Evolutionary conservation across 306 rosid genomes (phyloP).

Genomic region (Quercus agrifolia): DNA sequence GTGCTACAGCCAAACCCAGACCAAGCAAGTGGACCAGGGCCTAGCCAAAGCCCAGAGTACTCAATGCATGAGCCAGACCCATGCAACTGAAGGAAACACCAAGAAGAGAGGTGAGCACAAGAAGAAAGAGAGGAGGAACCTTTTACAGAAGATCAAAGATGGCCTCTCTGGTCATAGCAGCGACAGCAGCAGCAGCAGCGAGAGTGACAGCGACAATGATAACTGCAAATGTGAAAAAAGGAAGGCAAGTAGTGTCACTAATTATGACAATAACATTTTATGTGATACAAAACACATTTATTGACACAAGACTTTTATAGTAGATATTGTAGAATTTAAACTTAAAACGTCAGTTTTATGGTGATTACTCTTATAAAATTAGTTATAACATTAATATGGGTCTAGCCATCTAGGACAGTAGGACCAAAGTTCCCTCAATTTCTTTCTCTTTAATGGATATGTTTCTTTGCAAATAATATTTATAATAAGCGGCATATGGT

Average conservation of each 20-base stretch:
- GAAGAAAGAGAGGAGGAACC: background rate
- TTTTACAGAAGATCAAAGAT: conserved; percentile 17
- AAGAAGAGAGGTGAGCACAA: background rate
- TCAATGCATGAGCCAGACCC: background rate
- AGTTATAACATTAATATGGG: too few species aligned
- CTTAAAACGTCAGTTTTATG: too few species aligned
- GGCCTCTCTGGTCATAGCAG: conserved; percentile 9
- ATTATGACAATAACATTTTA: background rate
- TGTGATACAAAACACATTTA: background rate
- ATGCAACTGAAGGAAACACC: background rate
- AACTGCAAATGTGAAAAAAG: background rate
- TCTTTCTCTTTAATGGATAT: too few species aligned
- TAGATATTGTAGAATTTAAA: too few species aligned
- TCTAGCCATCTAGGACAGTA: too few species aligned
- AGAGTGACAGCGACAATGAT: conserved; percentile 16
- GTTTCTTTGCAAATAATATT: too few species aligned
- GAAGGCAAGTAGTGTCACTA: conserved; percentile 6
- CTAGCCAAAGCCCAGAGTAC: background rate
- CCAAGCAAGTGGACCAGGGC: background rate
- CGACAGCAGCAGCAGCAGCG: conserved; percentile 11
- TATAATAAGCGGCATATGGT: too few species aligned
- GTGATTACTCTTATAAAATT: too few species aligned
- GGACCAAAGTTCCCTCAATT: too few species aligned
- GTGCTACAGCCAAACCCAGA: background rate
- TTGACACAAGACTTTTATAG: background rate